Percentiles rank a stretch among this genome's conserved stretches.
phyloP scores from a whole-genome alignment of 2,329 filamentous ascomycete species.

The Acrocalymma vagum region DNA sequence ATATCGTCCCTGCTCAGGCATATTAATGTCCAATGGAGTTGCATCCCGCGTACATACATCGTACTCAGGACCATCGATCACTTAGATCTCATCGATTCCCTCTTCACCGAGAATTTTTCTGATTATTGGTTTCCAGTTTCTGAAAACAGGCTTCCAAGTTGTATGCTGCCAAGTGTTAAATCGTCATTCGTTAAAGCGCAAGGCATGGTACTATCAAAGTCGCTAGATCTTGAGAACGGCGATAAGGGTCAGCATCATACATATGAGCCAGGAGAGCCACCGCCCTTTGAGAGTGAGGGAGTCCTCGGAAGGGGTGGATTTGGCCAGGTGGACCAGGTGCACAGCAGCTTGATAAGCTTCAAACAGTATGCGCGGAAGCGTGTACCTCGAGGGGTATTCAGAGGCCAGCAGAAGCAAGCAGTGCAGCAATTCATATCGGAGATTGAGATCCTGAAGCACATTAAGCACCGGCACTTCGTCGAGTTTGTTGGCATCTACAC shows the following conservation, averaged over 20 bases:
- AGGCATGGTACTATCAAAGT: slow-evolving; percentile 30
- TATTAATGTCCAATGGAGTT: slow-evolving; percentile 16
- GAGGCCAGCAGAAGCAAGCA: slow-evolving; percentile 9
- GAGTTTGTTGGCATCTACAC: slow-evolving; percentile 41
- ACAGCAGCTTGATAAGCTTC: slow-evolving; percentile 27
- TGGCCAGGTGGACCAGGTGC: slow-evolving; percentile 32
- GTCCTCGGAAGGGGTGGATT: slow-evolving; percentile 31
- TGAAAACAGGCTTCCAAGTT: slow-evolving; percentile 18
- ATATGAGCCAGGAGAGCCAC: slow-evolving; percentile 24
- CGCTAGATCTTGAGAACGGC: slow-evolving; percentile 34
- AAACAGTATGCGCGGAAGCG: slow-evolving; percentile 38
- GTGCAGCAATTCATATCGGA: slow-evolving; percentile 35
- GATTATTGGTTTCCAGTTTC: slow-evolving; percentile 38
- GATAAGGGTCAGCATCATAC: slow-evolving; percentile 30
- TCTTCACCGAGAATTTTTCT: slow-evolving; percentile 30
- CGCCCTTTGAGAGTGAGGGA: slow-evolving; percentile 29
- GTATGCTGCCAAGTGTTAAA: slow-evolving; percentile 13
- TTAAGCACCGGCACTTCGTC: slow-evolving; percentile 39
- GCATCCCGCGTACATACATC: slow-evolving; percentile 33
- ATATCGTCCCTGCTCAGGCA: slow-evolving; percentile 16
- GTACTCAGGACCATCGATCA: slow-evolving; percentile 33
- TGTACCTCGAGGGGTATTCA: slow-evolving; percentile 23
- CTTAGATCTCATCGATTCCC: slow-evolving; percentile 25
- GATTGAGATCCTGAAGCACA: slow-evolving; percentile 33
- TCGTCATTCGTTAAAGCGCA: slow-evolving; percentile 33